A percentile compares a stretch with the other conserved stretches of the same genome.
Evolutionary conservation across 1,284 basidiomycete species (phyloP).

Genomic region (Agaricales sp.): DNA sequence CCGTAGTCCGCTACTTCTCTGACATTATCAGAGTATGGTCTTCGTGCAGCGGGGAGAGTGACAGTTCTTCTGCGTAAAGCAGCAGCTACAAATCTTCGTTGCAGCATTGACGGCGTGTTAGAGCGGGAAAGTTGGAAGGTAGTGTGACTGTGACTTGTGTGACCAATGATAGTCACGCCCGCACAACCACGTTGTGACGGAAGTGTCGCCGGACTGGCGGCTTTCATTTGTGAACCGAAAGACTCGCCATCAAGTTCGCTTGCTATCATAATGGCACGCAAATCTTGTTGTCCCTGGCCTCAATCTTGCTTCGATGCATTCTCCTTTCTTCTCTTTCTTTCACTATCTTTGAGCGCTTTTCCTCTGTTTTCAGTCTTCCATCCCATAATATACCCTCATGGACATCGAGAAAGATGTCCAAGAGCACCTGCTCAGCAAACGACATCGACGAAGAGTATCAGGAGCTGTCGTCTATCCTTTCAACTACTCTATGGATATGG

Average conservation of each 20-base stretch:
- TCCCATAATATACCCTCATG: slow-evolving; percentile 4
- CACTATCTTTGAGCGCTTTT: slow-evolving; percentile 5
- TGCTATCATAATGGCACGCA: too few species aligned
- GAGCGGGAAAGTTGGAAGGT: too few species aligned
- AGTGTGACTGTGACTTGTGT: too few species aligned
- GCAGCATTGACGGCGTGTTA: neutral
- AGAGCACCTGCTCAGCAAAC: slow-evolving; percentile 29
- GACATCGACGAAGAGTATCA: slow-evolving; percentile 28
- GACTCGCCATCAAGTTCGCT: too few species aligned
- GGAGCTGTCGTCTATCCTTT: slow-evolving; percentile 47
- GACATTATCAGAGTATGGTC: neutral
- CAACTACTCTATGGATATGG: slow-evolving; percentile 33
- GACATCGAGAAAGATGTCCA: slow-evolving; percentile 34
- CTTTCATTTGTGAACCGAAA: neutral
- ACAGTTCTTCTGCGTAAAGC: neutral
- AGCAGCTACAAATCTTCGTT: neutral
- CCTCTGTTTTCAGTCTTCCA: slow-evolving; percentile 4
- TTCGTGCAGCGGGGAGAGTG: slow-evolving; percentile 6
- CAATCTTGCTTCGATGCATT: slow-evolving; percentile 4
- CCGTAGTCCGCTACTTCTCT: neutral
- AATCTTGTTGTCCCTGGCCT: neutral
- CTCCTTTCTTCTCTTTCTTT: slow-evolving; percentile 9
- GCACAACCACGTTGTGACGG: too few species aligned
- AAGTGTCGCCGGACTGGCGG: neutral
- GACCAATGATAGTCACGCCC: too few species aligned